phyloP scores from a whole-genome alignment of 441 rosid genomes.

The Rhodomyrtus psidioides region DNA sequence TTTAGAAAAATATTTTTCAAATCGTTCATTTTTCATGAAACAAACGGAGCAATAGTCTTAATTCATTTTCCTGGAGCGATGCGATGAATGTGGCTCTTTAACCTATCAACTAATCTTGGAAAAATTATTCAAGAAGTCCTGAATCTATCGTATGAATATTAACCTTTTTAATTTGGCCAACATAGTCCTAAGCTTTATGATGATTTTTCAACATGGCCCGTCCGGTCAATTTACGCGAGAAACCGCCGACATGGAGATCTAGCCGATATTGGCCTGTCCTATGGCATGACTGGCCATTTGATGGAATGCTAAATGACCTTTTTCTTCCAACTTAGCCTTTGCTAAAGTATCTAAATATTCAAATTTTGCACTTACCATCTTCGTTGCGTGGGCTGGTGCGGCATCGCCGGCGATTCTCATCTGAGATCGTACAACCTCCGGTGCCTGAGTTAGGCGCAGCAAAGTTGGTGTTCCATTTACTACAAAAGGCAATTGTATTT shows the following conservation, averaged over 20 bases:
- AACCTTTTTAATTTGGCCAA: background rate
- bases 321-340: background rate
- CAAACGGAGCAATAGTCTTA: too few species aligned
- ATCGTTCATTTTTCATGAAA: too few species aligned
- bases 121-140: background rate
- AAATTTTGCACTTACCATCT: too few species aligned
- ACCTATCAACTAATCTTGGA: background rate
- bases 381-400: too few species aligned
- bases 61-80: background rate
- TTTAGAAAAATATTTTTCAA: too few species aligned
- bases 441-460: background rate
- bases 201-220: too few species aligned
- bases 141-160: background rate
- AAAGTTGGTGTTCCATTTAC: background rate
- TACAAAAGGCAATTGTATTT: background rate
- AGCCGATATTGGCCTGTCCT: background rate
- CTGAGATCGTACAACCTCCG: rapidly evolving
- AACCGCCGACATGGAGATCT: too few species aligned
- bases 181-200: too few species aligned
- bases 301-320: background rate
- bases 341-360: too few species aligned
- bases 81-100: background rate
- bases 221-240: background rate
- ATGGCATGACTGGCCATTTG: rapidly evolving
- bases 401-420: rapidly evolving